Percentiles rank a stretch among this genome's conserved stretches.
phyloP scores from a whole-genome alignment of 257 asterid species.

The Solanum habrochaites region DNA sequence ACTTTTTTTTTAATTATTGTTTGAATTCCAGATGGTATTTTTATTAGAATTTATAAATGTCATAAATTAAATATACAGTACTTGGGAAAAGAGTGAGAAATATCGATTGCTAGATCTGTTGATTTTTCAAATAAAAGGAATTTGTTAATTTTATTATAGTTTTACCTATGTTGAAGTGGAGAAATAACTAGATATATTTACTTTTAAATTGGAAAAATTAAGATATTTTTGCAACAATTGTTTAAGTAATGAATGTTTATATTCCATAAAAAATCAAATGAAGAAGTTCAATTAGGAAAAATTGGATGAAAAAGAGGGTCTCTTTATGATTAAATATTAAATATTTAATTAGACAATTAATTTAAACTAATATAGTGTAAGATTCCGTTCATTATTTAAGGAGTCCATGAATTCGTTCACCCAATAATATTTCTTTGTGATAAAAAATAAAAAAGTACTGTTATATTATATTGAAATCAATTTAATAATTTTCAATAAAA shows the following conservation, averaged over 20 bases:
- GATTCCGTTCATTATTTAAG: no score
- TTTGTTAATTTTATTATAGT: background rate
- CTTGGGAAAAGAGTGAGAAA: background rate
- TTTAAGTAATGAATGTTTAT: background rate
- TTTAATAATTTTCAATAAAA: no score
- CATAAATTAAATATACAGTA: background rate
- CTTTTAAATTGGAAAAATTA: background rate
- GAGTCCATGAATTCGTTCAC: no score
- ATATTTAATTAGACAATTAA: no score
- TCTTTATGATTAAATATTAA: background rate
- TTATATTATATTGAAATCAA: no score
- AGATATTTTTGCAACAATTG: background rate
- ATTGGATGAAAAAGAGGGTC: background rate
- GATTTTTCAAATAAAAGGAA: background rate
- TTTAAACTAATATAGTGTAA: no score
- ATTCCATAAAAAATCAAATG: no score
- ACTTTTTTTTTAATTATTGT: background rate
- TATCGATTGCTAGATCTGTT: background rate
- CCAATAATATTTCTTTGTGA: no score
- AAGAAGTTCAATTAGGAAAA: no score
- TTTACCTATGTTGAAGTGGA: background rate
- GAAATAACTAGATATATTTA: background rate
- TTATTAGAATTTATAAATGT: background rate
- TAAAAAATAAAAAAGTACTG: no score
- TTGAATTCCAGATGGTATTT: background rate